Conservation (phyloP, 75 land plant genomes). For the Sequoiadendron giganteum region DNA sequence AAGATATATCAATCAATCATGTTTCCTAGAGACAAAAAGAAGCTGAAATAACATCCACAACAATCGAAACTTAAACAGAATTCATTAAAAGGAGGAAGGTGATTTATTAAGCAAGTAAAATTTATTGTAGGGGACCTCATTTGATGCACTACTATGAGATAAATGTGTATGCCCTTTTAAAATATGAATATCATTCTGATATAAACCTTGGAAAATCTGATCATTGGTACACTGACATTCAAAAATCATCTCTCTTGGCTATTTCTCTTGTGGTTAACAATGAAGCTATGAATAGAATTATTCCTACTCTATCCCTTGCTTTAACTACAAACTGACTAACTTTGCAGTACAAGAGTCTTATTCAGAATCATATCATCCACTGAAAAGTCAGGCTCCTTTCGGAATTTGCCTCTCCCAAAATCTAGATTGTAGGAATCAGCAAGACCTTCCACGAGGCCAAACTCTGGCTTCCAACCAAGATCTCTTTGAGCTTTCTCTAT, state of each 20-base stretch:
- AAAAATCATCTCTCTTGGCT: not conserved
- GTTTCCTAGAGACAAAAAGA: not conserved
- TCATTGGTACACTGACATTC: not conserved
- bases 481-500: conserved; percentile 83
- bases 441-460: conserved; percentile 82
- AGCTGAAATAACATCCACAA: not conserved
- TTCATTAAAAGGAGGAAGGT: not conserved
- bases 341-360: conserved; percentile 59
- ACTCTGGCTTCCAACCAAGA: conserved; percentile 84
- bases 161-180: not conserved
- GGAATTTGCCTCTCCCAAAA: conserved; percentile 88
- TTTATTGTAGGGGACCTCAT: not conserved
- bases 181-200: not conserved
- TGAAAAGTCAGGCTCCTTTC: conserved; percentile 90
- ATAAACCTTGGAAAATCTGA: not conserved
- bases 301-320: not conserved
- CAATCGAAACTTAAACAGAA: not conserved
- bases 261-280: not conserved
- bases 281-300: not conserved
- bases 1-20: not conserved
- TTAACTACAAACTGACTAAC: conserved; percentile 14
- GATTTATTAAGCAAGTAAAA: not conserved
- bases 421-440: conserved; percentile 94
- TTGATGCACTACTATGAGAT: not conserved
- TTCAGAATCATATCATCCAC: conserved; percentile 92